Conservation (phyloP, 2,329 filamentous ascomycete species). For the Fusarium poae region DNA sequence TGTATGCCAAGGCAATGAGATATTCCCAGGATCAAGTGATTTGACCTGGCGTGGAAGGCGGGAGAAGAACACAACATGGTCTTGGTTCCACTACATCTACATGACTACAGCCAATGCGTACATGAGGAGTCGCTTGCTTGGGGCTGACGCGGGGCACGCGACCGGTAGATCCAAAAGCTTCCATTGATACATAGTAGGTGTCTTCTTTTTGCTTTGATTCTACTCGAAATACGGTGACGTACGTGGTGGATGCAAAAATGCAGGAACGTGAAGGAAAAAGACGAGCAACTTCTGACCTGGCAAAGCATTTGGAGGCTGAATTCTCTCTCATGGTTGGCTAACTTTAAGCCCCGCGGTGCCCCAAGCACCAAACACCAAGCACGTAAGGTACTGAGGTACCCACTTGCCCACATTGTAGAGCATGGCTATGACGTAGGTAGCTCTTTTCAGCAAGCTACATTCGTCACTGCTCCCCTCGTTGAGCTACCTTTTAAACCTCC, state of each 20-base stretch:
- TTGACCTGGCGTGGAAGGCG: slow-evolving; percentile 29
- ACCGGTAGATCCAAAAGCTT: slow-evolving; percentile 19
- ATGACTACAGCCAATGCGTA: slow-evolving; percentile 24
- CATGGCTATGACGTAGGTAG: slow-evolving; percentile 46
- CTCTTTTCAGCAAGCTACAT: slow-evolving; percentile 44
- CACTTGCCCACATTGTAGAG: slow-evolving; percentile 25
- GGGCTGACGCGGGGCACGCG: slow-evolving; percentile 34
- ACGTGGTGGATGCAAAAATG: slow-evolving; percentile 42
- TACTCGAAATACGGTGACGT: slow-evolving; percentile 43
- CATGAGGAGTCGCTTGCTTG: slow-evolving; percentile 1
- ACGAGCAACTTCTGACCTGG: slow-evolving; percentile 35
- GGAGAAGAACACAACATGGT: slow-evolving; percentile 23
- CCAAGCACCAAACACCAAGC: slow-evolving; percentile 16
- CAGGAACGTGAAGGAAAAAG: slow-evolving; percentile 43
- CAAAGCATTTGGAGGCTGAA: slow-evolving; percentile 15
- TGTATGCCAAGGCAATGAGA: slow-evolving; percentile 32
- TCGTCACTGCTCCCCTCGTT: slow-evolving; percentile 37
- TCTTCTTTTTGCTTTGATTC: slow-evolving; percentile 5
- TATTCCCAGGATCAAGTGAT: slow-evolving; percentile 10
- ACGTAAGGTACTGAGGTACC: neutral
- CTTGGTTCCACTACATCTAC: slow-evolving; percentile 18
- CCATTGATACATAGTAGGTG: slow-evolving; percentile 9
- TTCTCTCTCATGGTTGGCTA: slow-evolving; percentile 19
- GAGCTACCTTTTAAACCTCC: slow-evolving; percentile 47
- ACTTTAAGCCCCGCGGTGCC: slow-evolving; percentile 35